Evolutionary conservation across 2,329 filamentous ascomycete species (phyloP), one percentile per base, ranked within the genome.

Genomic region (Fusarium agapanthi): DNA sequence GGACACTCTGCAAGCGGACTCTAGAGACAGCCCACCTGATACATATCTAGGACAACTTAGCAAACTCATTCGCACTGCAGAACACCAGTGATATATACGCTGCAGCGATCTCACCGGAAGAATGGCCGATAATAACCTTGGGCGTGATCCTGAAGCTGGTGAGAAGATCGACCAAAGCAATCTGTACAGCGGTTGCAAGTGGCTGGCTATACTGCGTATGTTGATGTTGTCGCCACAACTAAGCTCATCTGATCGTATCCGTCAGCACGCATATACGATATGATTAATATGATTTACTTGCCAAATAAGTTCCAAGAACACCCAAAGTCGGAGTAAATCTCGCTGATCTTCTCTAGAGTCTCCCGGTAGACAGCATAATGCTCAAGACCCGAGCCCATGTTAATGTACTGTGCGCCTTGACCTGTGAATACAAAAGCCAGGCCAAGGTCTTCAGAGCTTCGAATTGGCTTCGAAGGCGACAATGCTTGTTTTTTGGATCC

Each of bases 51-150:
- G 4, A 30, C 2, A 1, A 16, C 1, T 54, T 40, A 30, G 38
- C 6, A 24, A 4, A 8, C 11, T 3, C 1, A 24, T 24, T n/a
- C 28, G 84, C 74, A 35, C 81, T 76, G 6, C 2, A 11, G 6
- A 37, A 6, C 7, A 2, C 13, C 7, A 6, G 26, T 30, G 26
- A 22, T 41, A 6, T 80, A 51, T 85, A 87, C 1, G 85, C 85
- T 20, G 85, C 84, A 8, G 78, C 83, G 40, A 86, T 86, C 61
- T 87, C 85, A 11, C 85, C 85, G 35, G 77, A 81, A 0, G 84
- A 86, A 66, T 87, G 85, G 1, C 85, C 84, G 2, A 80, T 75
- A 0, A 86, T 83, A 7, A 78, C 80, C 2, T 71, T 48, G 0
- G 84, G 83, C 2, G 47, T 64, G 11, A 87, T 78, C 1, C 78